phyloP scores from a whole-genome alignment of 2,329 filamentous ascomycete genomes.

The Phyllosticta paracitricarpa region DNA sequence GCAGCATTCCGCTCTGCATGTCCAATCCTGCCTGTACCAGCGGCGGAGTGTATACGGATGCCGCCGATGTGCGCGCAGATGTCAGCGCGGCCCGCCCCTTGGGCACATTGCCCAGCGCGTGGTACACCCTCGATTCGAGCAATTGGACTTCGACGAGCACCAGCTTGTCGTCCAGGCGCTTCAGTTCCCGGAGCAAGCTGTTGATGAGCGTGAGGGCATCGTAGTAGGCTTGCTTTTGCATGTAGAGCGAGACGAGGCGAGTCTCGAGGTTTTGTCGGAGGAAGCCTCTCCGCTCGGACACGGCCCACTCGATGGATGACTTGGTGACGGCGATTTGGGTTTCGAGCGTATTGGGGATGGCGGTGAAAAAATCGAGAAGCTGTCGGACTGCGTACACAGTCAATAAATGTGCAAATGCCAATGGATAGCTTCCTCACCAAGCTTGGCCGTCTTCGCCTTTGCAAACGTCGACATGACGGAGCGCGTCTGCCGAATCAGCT shows the following conservation, averaged over 20 bases:
- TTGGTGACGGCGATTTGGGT: constrained; percentile 92
- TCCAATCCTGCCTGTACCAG: constrained; percentile 91
- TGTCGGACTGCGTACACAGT: constrained; percentile 61
- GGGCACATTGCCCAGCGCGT: constrained; percentile 89
- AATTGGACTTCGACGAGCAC: constrained; percentile 96
- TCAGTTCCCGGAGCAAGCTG: constrained; percentile 87
- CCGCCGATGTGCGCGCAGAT: constrained; percentile 85
- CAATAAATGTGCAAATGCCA: not conserved
- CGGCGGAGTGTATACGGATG: constrained; percentile 94
- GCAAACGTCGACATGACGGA: constrained; percentile 91
- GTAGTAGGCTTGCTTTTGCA: constrained; percentile 96
- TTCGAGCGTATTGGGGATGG: constrained; percentile 90
- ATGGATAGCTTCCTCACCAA: constrained; percentile 53
- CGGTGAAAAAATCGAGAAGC: constrained; percentile 87
- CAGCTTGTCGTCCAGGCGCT: constrained; percentile 96
- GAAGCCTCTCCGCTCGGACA: constrained; percentile 87
- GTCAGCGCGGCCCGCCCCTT: constrained; percentile 94
- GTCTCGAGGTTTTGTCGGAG: constrained; percentile 97
- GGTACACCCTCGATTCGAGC: constrained; percentile 92
- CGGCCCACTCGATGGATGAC: constrained; percentile 99
- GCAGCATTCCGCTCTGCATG: constrained; percentile 98
- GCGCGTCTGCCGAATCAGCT: constrained; percentile 81
- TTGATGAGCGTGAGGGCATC: constrained; percentile 96
- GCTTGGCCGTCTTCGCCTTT: constrained; percentile 96
- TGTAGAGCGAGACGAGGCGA: constrained; percentile 84